Evolutionary conservation across 495 filamentous ascomycete genomes (phyloP).

Genomic region (Hypoxylon lienhwacheense): DNA sequence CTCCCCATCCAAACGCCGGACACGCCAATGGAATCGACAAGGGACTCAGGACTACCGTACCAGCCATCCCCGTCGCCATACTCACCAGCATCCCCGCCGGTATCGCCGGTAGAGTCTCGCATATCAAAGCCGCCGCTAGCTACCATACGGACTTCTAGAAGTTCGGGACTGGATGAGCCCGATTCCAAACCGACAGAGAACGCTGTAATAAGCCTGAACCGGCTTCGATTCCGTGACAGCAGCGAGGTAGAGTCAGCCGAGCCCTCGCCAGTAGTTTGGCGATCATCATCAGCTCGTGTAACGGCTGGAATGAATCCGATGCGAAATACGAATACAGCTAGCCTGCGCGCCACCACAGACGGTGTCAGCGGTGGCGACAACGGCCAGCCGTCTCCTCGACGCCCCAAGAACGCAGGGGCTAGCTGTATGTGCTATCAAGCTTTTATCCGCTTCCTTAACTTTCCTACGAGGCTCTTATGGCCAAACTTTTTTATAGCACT

Average conservation of each 20-base stretch:
- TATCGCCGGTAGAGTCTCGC: conserved; percentile 5
- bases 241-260: conserved; percentile 35
- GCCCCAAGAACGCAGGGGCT: conserved; percentile 32
- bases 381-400: conserved; percentile 4
- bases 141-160: conserved; percentile 6
- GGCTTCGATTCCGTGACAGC: conserved; percentile 37
- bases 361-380: neutral
- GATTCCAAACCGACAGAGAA: neutral
- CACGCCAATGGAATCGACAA: neutral
- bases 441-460: neutral
- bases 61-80: neutral
- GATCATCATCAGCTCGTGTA: neutral
- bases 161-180: conserved; percentile 2
- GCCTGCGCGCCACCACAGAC: conserved; percentile 11
- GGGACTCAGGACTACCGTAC: neutral
- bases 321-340: conserved; percentile 23
- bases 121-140: conserved; percentile 3
- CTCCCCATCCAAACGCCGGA: conserved; percentile 1
- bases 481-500: neutral
- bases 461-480: too few species aligned
- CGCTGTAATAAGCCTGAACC: conserved; percentile 17
- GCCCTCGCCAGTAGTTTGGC: conserved; percentile 25
- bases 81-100: conserved; percentile 8
- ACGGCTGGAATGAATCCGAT: conserved; percentile 1
- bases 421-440: conserved; percentile 6